Conservation (phyloP, 495 filamentous ascomycete species). For the Aspergillus ostianus region DNA sequence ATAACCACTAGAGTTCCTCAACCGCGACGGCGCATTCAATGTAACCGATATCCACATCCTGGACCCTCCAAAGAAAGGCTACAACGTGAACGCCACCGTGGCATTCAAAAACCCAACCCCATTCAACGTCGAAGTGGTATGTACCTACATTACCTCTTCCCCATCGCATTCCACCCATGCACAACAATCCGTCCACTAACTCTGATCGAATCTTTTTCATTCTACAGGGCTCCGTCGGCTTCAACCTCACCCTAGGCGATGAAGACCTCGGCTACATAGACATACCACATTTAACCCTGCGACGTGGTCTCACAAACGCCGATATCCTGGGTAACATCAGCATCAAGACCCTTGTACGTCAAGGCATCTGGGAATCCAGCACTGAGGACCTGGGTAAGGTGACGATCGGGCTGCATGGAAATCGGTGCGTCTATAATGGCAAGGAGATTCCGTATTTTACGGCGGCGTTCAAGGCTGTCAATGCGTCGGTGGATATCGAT, state of each 20-base stretch:
- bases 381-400: constrained; percentile 20
- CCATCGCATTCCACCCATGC: background rate
- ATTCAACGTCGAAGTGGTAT: constrained; percentile 29
- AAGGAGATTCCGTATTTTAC: constrained; percentile 31
- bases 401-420: constrained; percentile 26
- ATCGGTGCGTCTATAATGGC: constrained; percentile 29
- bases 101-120: constrained; percentile 24
- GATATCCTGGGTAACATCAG: constrained; percentile 23
- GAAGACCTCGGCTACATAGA: constrained; percentile 26
- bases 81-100: constrained; percentile 33
- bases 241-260: constrained; percentile 29
- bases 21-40: constrained; percentile 24
- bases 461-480: constrained; percentile 28
- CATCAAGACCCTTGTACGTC: constrained; percentile 19
- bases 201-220: background rate
- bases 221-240: constrained; percentile 26
- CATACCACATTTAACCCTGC: constrained; percentile 26
- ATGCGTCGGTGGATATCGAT: constrained; percentile 21
- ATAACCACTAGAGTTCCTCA: constrained; percentile 23
- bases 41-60: constrained; percentile 26
- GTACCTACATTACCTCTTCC: background rate
- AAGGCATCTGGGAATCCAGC: constrained; percentile 17
- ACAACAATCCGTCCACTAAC: background rate
- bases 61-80: constrained; percentile 22
- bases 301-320: constrained; percentile 13